Percentiles rank a stretch among this genome's conserved stretches.
These are phyloP conservation scores for Fusarium hostae DNA, from an alignment of 2,329 filamentous ascomycete genomes.

Conservation along the genomic window DNA sequence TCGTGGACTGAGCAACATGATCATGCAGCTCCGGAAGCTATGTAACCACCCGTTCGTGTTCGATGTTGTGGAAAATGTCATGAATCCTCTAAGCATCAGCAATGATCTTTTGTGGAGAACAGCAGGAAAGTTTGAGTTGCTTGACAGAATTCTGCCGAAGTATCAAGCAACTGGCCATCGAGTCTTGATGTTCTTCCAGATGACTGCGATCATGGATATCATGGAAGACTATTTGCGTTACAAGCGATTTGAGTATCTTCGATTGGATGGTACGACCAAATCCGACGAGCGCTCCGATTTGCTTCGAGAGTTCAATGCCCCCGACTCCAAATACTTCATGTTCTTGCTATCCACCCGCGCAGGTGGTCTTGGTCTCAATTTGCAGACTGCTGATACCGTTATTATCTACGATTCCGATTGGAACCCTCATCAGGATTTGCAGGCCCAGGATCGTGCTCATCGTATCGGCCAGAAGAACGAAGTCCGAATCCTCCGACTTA, in stretches of 20 bases:
- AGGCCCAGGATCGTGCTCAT: slow-evolving; percentile 99
- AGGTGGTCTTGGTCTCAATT: slow-evolving; percentile 94
- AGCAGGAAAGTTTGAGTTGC: slow-evolving; percentile 94
- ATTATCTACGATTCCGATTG: slow-evolving; percentile 99
- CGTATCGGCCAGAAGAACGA: slow-evolving; percentile 99
- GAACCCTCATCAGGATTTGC: slow-evolving; percentile 99
- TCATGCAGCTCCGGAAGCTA: slow-evolving; percentile 98
- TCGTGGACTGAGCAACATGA: slow-evolving; percentile 98
- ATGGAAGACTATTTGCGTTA: slow-evolving; percentile 98
- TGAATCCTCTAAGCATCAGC: slow-evolving; percentile 88
- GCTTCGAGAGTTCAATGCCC: slow-evolving; percentile 88
- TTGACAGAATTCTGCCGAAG: slow-evolving; percentile 93
- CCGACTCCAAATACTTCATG: slow-evolving; percentile 92
- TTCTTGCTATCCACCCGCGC: slow-evolving; percentile 98
- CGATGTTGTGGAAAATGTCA: slow-evolving; percentile 96
- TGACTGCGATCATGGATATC: slow-evolving; percentile 99
- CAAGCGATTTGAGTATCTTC: slow-evolving; percentile 84
- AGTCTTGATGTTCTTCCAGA: slow-evolving; percentile 99
- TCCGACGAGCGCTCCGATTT: slow-evolving; percentile 96
- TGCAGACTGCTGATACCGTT: slow-evolving; percentile 98
- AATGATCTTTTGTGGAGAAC: slow-evolving; percentile 97
- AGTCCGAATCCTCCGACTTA: slow-evolving; percentile 93
- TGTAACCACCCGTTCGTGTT: slow-evolving; percentile 99
- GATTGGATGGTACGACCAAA: slow-evolving; percentile 96
- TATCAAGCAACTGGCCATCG: slow-evolving; percentile 92